Base-by-base conservation (phyloP, 1,139 yeast genomes). In the Taphrina confusa region DNA sequence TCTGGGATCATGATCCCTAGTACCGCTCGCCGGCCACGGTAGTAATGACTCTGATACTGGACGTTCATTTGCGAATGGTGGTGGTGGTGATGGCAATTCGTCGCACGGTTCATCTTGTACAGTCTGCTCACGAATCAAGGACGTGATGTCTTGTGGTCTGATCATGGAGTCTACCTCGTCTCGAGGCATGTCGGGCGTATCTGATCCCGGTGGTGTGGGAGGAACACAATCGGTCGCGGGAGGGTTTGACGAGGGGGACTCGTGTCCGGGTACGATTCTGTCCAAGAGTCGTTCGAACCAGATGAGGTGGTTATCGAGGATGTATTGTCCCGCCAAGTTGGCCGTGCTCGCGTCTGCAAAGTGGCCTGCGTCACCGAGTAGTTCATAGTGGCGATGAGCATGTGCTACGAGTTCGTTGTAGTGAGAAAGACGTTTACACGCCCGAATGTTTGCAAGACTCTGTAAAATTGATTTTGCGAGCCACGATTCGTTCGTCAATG, bases 201-300 rank as follows among this genome's bases (percentile, higher is more conserved):
- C 52, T 31, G 52, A 47, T 9, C 23, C 28, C 20, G 52, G 52
- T 22, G 52, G 52, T 9, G 52, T 47, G 2, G 52, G 52, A 5
- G 52, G 52, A 8, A 42, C 31, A 42, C 47, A 42, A 18, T 42
- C 47, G 4, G 47, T 31, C 8, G 25, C 22, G 25, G 42, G 18
- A 3, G 42, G 20, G 23, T 22, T 22, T 5, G 42, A 25, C 25
- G 20, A n/a, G 25, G n/a, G 6, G 8, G n/a, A 25, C 8, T 11
- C 25, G 25, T 12, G 22, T 6, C 11, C 23, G 20, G 4, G 20
- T 4, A 8, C 4, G 25, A 25, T 37, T 2, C n/a, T 14, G 5
- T 16, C 9, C 42, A 34, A 34, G 39, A 12, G 16, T 2, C 39
- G 39, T n/a, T n/a, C 2, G 25, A 37, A 11, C 25, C 22, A 18